These are phyloP conservation scores for Russula compacta DNA, from an alignment of 768 basidiomycete species.

Conservation along the genomic window DNA sequence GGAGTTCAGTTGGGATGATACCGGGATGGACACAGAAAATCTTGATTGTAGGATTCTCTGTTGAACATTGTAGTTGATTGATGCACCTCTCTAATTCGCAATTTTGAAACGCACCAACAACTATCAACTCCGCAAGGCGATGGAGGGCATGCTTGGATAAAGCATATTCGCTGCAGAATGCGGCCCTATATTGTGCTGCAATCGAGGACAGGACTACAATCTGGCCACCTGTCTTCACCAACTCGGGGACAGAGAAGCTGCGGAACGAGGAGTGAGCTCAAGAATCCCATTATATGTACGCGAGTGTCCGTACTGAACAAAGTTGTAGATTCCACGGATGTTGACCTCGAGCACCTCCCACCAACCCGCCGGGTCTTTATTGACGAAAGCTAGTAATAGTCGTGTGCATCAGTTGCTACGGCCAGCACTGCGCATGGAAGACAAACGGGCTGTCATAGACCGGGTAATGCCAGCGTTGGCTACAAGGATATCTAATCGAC, in stretches of 20 bases:
- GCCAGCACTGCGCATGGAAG: background rate
- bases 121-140: background rate
- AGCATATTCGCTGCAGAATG: background rate
- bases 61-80: background rate
- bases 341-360: slow-evolving; percentile 6
- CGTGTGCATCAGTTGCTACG: background rate
- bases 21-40: background rate
- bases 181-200: too few species aligned
- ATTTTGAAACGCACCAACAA: background rate
- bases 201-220: too few species aligned
- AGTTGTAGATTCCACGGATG: background rate
- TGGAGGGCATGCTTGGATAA: background rate
- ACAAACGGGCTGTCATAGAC: background rate
- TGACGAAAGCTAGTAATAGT: too few species aligned
- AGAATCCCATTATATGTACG: background rate
- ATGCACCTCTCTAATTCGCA: too few species aligned
- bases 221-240: background rate
- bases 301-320: background rate
- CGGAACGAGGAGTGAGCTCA: background rate
- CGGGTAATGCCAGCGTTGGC: background rate
- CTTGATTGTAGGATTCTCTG: background rate
- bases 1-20: background rate
- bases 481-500: slow-evolving; percentile 1
- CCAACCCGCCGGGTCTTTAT: slow-evolving; percentile 7
- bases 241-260: background rate